Evolutionary conservation across 495 filamentous ascomycete species (phyloP).

Genomic region (Aspergillus cristatus): DNA sequence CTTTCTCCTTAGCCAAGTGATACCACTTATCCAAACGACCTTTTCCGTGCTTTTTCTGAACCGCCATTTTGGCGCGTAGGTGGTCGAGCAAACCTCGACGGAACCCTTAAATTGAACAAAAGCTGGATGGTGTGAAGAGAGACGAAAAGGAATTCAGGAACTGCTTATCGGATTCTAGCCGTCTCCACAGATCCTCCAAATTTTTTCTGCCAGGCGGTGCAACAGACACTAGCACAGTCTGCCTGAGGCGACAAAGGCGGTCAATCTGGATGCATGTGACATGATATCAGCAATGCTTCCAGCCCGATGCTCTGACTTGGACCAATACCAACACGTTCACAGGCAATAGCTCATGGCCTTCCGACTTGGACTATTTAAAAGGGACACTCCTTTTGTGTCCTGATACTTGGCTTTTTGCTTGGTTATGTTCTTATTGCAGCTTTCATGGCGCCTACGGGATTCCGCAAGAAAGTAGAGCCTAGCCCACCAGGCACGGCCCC

Average conservation of each 20-base stretch:
- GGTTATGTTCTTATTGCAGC: constrained; percentile 24
- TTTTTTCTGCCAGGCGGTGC: constrained; percentile 4
- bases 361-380: no score
- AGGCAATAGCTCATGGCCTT: no score
- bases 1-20: constrained; percentile 95
- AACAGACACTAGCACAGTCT: constrained; percentile 1
- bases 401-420: background rate
- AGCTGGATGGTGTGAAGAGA: background rate
- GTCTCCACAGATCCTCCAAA: constrained; percentile 9
- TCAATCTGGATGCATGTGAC: constrained; percentile 21
- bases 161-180: constrained; percentile 1
- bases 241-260: constrained; percentile 11
- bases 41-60: constrained; percentile 99
- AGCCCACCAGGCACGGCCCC: constrained; percentile 39
- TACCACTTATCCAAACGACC: constrained; percentile 98
- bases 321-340: no score
- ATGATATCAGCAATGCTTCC: constrained; percentile 23
- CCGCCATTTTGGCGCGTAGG: constrained; percentile 58
- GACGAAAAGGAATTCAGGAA: constrained; percentile 15
- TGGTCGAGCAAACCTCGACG: constrained; percentile 16
- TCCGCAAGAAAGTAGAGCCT: constrained; percentile 56
- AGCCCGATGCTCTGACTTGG: no score
- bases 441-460: constrained; percentile 43
- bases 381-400: background rate
- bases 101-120: constrained; percentile 12